Evolutionary conservation across 192 early-diverging fungal genomes (phyloP), one percentile per base, ranked within the genome.

Genomic region (Coemansia sp.): DNA sequence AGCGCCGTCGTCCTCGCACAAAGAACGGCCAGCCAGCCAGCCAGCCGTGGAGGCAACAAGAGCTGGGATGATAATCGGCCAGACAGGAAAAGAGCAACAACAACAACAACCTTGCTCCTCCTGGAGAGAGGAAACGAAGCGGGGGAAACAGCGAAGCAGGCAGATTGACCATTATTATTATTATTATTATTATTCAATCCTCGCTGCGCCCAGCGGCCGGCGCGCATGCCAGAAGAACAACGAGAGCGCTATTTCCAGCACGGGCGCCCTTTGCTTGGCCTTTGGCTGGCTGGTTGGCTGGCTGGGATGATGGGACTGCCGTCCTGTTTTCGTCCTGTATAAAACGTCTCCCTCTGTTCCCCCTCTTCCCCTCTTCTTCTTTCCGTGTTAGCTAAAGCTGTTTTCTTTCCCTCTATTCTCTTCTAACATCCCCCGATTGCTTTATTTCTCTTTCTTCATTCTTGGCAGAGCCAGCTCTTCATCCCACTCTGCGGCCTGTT

Each of bases 211-310:
- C 46, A 48, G 46, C 11, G 62, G 46, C 62, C 42, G 59, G 65
- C 59, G 20, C 37, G 73, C 73, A 68, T 69, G 67, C 51, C 57
- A 51, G 44, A 13, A 50, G 16, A 13, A 50, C 48, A n/a, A 6
- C 14, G 5, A 50, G 17, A 50, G 17, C 48, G 14, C 14, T 7
- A 6, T 22, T 10, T 54, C 51, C 51, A 54, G 32, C 12, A 54
- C 13, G 51, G 9, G 17, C 20, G 51, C 51, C 2, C 51, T 54
- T 32, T 32, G 4, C 32, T 32, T 32, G 32, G 4, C 32, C 32
- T 32, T 32, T 32, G 32, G 4, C 32, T 32, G 32, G 32, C 20
- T 20, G 20, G 48, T 50, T 53, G 5, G 50, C 51, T 54, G 48
- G 11, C 8, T 45, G 44, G 48, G 48, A 50, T 56, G 55, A 10